Evolutionary conservation across 345 rosid genomes (phyloP).

Genomic region (Populus deltoides): DNA sequence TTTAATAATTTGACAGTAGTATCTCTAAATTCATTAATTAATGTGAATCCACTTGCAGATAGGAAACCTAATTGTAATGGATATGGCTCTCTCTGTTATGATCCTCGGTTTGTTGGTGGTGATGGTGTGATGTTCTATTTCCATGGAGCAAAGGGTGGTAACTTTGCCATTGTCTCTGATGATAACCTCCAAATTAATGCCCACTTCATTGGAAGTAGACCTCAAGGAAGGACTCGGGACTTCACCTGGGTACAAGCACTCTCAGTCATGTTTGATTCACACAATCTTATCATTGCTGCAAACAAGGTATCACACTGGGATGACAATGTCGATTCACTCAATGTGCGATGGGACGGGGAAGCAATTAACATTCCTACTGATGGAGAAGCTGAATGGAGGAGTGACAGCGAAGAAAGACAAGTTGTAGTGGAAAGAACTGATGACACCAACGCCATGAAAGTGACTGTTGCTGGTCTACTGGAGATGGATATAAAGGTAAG

Average conservation of each 20-base stretch:
- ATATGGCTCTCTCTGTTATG: constrained; percentile 69
- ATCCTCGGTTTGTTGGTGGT: constrained; percentile 74
- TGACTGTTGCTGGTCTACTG: constrained; percentile 28
- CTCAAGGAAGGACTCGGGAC: constrained; percentile 55
- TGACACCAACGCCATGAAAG: not conserved
- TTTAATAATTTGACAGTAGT: too few relatives aligned
- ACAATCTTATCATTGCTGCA: constrained; percentile 55
- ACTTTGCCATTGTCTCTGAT: constrained; percentile 67
- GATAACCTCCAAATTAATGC: constrained; percentile 64
- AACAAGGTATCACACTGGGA: constrained; percentile 50
- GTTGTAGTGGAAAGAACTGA: constrained; percentile 23
- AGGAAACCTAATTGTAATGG: constrained; percentile 41
- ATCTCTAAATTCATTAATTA: too few relatives aligned
- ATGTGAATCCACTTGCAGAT: not conserved
- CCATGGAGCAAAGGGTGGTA: constrained; percentile 61
- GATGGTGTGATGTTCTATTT: constrained; percentile 82
- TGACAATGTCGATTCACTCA: constrained; percentile 44
- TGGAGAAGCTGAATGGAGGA: constrained; percentile 51
- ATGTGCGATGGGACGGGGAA: constrained; percentile 41
- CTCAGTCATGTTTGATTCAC: constrained; percentile 48
- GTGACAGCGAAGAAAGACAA: constrained; percentile 18
- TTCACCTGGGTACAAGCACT: constrained; percentile 79
- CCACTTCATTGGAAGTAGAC: constrained; percentile 61
- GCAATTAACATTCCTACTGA: constrained; percentile 33
- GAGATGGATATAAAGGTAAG: constrained; percentile 56